Evolutionary conservation across 2,329 filamentous ascomycete species (phyloP).

Genomic region (Thelonectria discophora): DNA sequence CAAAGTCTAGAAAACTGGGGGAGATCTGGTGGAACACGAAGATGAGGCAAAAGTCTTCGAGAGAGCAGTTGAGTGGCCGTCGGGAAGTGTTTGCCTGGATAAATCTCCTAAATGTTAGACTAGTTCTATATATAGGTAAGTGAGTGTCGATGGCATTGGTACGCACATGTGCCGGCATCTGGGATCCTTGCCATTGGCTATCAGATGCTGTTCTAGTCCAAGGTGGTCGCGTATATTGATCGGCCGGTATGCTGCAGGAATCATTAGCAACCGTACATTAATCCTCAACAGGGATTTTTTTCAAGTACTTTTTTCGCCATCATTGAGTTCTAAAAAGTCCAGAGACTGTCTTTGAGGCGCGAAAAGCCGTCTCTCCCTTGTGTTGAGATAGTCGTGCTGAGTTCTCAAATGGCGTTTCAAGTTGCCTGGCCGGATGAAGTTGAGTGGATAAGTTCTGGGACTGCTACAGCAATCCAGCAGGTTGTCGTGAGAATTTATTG

Average conservation of each 20-base stretch:
- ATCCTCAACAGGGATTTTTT: not conserved
- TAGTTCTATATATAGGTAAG: not conserved
- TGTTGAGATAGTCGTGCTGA: not conserved
- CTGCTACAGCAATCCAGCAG: slow-evolving; percentile 6
- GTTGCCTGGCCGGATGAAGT: not conserved
- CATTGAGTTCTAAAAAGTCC: slow-evolving; percentile 5
- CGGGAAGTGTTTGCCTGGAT: slow-evolving; percentile 11
- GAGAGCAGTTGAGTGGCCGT: slow-evolving; percentile 13
- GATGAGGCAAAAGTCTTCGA: not conserved
- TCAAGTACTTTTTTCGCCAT: slow-evolving; percentile 6
- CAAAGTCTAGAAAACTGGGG: slow-evolving; percentile 15
- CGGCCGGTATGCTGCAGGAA: not conserved
- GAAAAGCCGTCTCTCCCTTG: not conserved
- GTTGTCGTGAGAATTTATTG: slow-evolving; percentile 4
- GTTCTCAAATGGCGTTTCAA: not conserved
- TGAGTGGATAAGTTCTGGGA: not conserved
- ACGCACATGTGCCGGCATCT: slow-evolving; percentile 16
- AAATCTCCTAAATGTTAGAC: slow-evolving; percentile 9
- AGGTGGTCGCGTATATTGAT: not conserved
- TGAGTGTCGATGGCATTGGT: no score
- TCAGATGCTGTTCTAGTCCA: slow-evolving; percentile 5
- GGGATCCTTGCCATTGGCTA: slow-evolving; percentile 24
- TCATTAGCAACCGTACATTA: not conserved
- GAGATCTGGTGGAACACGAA: slow-evolving; percentile 17
- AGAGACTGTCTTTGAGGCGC: not conserved